Evolutionary conservation across 768 basidiomycete species (phyloP), one percentile per base, ranked within the genome.

Genomic region (Cubamyces sp.): DNA sequence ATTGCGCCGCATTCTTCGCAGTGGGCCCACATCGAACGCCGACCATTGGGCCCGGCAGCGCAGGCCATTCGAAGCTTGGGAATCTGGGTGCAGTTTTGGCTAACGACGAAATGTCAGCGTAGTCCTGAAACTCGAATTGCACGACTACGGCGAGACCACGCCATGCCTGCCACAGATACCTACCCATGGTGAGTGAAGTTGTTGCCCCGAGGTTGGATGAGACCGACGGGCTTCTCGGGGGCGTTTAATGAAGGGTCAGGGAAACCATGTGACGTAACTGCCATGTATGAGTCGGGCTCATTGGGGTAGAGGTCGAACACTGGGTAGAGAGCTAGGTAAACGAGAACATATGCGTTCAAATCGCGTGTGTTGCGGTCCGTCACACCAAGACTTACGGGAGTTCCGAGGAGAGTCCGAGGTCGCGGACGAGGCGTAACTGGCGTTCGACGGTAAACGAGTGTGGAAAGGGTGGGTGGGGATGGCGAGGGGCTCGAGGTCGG

Each of bases 1-100:
- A 93, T 92, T 60, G 91, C 88, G 74, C 91, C 91, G 73, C 91
- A 93, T 78, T 91, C 82, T 81, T 92, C 91, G 74, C 91, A 93
- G 73, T 90, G 87, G 69, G 86, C 87, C 91, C 91, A 93, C 90
- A 93, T 92, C 18, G 90, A 87, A 60, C 87, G 80, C 72, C 83
- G 84, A 63, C 91, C 91, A 65, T 85, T 84, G 62, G 80, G 75
- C 56, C 88, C 84, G 19, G 89, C 74, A 37, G 89, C 84, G 68
- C 91, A 92, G 37, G 91, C 89, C 61, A 93, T 80, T 65, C 89
- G 87, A 66, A 93, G 82, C 74, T 92, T 92, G 16, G 91, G 91
- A 61, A 93, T 91, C 75, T 91, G 90, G 25, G 85, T 85, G 68
- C 91, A 93, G 53, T 81, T 80, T 57, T 84, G 78, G 42, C 89